phyloP scores from a whole-genome alignment of 495 filamentous ascomycete genomes.

The Monascus purpureus region DNA sequence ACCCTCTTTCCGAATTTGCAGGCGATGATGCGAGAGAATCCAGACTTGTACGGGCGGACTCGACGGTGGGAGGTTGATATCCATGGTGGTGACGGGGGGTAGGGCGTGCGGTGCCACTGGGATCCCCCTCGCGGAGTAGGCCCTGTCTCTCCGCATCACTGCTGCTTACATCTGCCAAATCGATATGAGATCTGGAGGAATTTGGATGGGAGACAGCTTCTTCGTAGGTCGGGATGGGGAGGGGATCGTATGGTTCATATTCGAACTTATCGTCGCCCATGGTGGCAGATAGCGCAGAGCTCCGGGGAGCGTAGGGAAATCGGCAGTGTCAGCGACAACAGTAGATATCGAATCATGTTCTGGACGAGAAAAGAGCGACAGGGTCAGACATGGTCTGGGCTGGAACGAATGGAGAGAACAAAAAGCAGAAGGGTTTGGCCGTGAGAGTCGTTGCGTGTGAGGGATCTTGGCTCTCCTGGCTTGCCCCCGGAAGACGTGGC shows the following conservation, averaged over 20 bases:
- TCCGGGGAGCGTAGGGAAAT: constrained; percentile 20
- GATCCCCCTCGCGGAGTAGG: constrained; percentile 28
- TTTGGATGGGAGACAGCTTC: constrained; percentile 59
- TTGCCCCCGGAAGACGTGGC: background rate
- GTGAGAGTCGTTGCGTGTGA: background rate
- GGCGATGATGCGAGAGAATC: constrained; percentile 37
- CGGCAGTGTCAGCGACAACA: constrained; percentile 15
- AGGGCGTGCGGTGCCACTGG: constrained; percentile 13
- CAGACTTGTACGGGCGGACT: constrained; percentile 49
- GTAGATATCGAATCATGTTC: constrained; percentile 32
- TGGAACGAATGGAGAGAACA: background rate
- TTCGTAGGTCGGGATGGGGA: constrained; percentile 91
- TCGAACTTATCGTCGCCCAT: constrained; percentile 48
- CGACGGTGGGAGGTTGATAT: constrained; percentile 65
- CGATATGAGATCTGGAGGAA: constrained; percentile 51
- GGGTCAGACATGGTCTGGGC: background rate
- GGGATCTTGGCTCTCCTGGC: background rate
- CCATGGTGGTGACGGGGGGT: constrained; percentile 28
- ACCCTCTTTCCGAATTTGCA: constrained; percentile 27
- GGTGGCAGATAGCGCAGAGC: constrained; percentile 16
- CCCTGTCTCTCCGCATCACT: constrained; percentile 50
- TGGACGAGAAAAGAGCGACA: constrained; percentile 17
- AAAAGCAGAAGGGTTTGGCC: background rate
- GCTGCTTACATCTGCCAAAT: constrained; percentile 36
- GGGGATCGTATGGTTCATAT: constrained; percentile 50